Percentiles rank a stretch among this genome's conserved stretches.
These are phyloP conservation scores for Fusarium poae DNA, from an alignment of 2,329 filamentous ascomycete species.

Conservation along the genomic window DNA sequence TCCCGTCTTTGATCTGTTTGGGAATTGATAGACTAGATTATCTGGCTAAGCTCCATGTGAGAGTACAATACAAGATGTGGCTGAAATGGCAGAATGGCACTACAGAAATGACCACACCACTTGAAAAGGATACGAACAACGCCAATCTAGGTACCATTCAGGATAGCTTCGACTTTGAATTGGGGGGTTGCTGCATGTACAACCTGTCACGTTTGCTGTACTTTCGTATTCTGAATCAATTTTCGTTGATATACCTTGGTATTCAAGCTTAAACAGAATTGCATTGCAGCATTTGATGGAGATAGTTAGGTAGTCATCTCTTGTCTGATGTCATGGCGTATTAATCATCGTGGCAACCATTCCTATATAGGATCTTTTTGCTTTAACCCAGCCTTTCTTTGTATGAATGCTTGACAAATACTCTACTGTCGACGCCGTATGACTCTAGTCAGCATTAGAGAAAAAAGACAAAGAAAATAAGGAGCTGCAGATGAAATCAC, in stretches of 20 bases:
- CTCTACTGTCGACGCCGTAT: slow-evolving; percentile 25
- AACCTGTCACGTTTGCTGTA: slow-evolving; percentile 1
- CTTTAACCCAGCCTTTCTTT: background rate
- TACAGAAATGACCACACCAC: slow-evolving; percentile 36
- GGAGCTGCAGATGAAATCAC: slow-evolving; percentile 7
- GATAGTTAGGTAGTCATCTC: background rate
- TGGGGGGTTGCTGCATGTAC: background rate
- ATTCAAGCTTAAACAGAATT: slow-evolving; percentile 14
- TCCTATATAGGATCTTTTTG: slow-evolving; percentile 8
- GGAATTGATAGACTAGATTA: background rate
- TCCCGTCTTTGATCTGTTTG: background rate
- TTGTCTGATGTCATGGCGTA: slow-evolving; percentile 39
- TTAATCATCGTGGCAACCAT: slow-evolving; percentile 33
- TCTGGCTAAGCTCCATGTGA: background rate
- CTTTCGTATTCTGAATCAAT: slow-evolving; percentile 31
- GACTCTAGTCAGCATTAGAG: slow-evolving; percentile 3
- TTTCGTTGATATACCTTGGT: background rate
- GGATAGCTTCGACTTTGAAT: background rate
- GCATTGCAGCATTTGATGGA: background rate
- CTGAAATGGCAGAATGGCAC: slow-evolving; percentile 15
- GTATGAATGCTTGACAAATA: background rate
- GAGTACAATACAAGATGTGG: slow-evolving; percentile 26
- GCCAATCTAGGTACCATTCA: slow-evolving; percentile 29
- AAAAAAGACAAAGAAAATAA: background rate
- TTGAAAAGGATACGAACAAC: slow-evolving; percentile 32